A percentile compares a stretch with the other conserved stretches of the same genome.
Evolutionary conservation across 2,329 filamentous ascomycete genomes (phyloP).

Genomic region (Penicillium sp.): DNA sequence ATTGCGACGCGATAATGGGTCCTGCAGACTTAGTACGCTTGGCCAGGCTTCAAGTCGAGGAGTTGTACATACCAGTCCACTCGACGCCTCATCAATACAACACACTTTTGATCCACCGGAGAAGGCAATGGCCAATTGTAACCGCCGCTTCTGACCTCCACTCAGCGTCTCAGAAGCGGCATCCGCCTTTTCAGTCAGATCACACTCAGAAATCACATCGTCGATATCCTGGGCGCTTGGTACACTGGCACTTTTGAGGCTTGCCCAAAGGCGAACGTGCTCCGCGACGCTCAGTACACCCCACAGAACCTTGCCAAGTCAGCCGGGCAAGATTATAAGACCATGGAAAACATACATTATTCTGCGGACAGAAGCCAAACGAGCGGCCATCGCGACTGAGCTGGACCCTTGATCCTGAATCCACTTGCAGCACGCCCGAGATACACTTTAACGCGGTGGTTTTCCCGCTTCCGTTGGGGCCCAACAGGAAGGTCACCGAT

Average conservation of each 20-base stretch:
- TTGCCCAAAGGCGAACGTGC: constrained; percentile 57
- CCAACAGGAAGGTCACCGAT: constrained; percentile 53
- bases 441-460: constrained; percentile 86
- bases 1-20: constrained; percentile 80
- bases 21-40: constrained; percentile 32
- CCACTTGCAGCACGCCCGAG: constrained; percentile 74
- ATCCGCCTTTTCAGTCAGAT: constrained; percentile 70
- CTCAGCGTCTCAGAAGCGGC: constrained; percentile 75
- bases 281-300: constrained; percentile 81
- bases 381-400: constrained; percentile 74
- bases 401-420: constrained; percentile 70
- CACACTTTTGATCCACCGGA: constrained; percentile 85
- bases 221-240: constrained; percentile 50
- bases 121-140: constrained; percentile 93
- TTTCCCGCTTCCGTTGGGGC: constrained; percentile 88
- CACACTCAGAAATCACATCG: constrained; percentile 66
- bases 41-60: background rate
- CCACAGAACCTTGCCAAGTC: constrained; percentile 57
- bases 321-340: background rate
- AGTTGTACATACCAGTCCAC: constrained; percentile 56
- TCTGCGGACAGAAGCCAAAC: constrained; percentile 83
- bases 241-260: constrained; percentile 66
- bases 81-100: constrained; percentile 87
- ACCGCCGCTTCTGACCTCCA: constrained; percentile 86
- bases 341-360: constrained; percentile 62